Conservation (phyloP, 768 basidiomycete genomes). For the Suillus decipiens region DNA sequence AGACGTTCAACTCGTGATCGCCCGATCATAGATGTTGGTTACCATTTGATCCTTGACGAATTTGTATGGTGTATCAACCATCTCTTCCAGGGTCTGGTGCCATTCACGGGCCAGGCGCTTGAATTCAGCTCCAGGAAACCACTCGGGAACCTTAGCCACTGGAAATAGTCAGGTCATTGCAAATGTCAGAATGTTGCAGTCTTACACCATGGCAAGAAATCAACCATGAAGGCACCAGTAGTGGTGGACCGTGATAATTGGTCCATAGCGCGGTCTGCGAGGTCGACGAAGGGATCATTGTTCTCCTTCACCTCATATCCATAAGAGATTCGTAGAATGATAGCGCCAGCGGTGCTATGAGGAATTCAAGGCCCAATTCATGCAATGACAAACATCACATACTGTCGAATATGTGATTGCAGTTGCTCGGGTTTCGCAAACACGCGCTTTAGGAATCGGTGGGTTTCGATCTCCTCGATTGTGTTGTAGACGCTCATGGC, state of each 20-base stretch:
- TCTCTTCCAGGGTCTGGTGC: constrained; percentile 52
- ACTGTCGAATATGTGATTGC: constrained; percentile 43
- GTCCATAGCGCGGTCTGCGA: constrained; percentile 51
- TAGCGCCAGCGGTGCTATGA: constrained; percentile 48
- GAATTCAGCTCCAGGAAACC: constrained; percentile 60
- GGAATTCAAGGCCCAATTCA: neutral
- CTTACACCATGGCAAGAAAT: constrained; percentile 47
- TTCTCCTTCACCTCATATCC: constrained; percentile 57
- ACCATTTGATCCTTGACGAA: constrained; percentile 68
- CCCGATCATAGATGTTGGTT: neutral
- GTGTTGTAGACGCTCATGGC: constrained; percentile 37
- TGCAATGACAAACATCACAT: constrained; percentile 13
- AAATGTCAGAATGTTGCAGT: constrained; percentile 8
- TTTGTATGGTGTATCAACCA: constrained; percentile 57
- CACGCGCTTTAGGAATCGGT: constrained; percentile 42
- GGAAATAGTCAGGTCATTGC: constrained; percentile 2
- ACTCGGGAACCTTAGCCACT: constrained; percentile 53
- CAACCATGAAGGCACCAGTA: constrained; percentile 52
- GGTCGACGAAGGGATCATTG: constrained; percentile 49
- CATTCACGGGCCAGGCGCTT: constrained; percentile 53
- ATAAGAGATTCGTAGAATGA: constrained; percentile 55
- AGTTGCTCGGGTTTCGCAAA: constrained; percentile 39
- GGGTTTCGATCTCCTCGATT: constrained; percentile 43
- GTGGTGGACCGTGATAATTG: constrained; percentile 51
- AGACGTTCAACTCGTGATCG: neutral